These are phyloP conservation scores for Metschnikowia colocasiae DNA, from an alignment of 805 yeast species.

Conservation along the genomic window DNA sequence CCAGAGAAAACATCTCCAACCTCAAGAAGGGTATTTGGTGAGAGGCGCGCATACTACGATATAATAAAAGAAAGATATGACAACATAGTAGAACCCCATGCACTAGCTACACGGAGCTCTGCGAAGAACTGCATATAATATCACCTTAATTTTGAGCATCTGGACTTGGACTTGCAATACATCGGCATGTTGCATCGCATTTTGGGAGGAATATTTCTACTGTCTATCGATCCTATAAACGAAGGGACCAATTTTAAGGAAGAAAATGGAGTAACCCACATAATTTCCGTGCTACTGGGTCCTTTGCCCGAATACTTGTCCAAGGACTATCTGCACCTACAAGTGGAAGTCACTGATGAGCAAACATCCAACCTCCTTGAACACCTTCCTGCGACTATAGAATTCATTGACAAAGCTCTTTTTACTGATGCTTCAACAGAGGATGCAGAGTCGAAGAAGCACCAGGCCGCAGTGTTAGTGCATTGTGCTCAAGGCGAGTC, in stretches of 20 bases:
- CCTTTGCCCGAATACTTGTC: constrained; percentile 51
- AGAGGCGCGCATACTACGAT: background rate
- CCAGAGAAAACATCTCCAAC: constrained; percentile 32
- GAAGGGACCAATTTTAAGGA: constrained; percentile 42
- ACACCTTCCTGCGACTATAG: constrained; percentile 56
- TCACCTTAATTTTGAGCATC: background rate
- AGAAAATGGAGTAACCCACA: constrained; percentile 59
- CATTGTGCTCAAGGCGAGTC: constrained; percentile 55
- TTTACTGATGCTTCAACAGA: constrained; percentile 29
- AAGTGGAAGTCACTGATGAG: constrained; percentile 71
- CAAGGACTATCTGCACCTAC: constrained; percentile 47
- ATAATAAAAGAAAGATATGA: background rate
- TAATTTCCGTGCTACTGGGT: constrained; percentile 68
- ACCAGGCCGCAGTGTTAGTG: constrained; percentile 44
- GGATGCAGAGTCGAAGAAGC: constrained; percentile 14
- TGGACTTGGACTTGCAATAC: background rate
- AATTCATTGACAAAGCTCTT: constrained; percentile 64
- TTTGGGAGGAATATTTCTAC: constrained; percentile 76
- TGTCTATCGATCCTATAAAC: constrained; percentile 65
- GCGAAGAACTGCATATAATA: background rate
- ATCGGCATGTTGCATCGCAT: constrained; percentile 43
- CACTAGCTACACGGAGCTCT: too few relatives aligned
- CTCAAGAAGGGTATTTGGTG: constrained; percentile 23
- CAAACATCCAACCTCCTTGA: constrained; percentile 62
- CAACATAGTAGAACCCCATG: too few relatives aligned